phyloP scores from a whole-genome alignment of 805 yeast genomes.

The Zygoascus flipseniorum region DNA sequence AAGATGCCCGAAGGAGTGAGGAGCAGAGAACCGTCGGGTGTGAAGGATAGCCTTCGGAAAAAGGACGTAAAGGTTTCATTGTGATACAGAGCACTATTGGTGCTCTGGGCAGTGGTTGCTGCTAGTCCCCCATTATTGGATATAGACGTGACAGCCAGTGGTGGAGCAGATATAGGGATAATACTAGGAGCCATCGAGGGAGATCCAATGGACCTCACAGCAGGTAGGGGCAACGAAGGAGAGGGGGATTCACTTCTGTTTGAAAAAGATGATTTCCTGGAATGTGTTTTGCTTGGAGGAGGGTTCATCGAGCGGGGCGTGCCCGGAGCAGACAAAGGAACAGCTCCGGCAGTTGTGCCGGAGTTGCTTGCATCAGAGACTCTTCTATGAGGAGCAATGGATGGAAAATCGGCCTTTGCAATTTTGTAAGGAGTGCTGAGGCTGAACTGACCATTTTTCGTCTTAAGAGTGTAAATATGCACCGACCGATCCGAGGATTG shows the following conservation, averaged over 20 bases:
- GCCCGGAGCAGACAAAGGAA: conserved; percentile 5
- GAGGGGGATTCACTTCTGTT: conserved; percentile 31
- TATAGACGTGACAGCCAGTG: not conserved
- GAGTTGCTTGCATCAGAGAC: not conserved
- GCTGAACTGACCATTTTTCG: conserved; percentile 26
- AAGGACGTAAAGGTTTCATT: conserved; percentile 86
- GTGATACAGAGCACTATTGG: conserved; percentile 51
- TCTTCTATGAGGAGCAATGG: not conserved
- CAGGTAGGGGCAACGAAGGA: conserved; percentile 37
- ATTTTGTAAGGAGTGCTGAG: conserved; percentile 40
- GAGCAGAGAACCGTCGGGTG: conserved; percentile 82
- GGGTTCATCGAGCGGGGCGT: conserved; percentile 26
- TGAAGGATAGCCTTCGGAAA: conserved; percentile 75
- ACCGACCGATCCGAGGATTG: conserved; percentile 87
- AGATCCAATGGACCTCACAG: conserved; percentile 35
- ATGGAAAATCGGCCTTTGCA: conserved; percentile 42
- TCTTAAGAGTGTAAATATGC: conserved; percentile 48
- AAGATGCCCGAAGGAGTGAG: conserved; percentile 71
- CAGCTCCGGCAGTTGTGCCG: conserved; percentile 14
- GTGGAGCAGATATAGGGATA: not conserved
- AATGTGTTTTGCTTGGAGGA: conserved; percentile 26
- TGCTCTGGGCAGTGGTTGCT: conserved; percentile 3
- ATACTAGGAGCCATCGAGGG: conserved; percentile 17
- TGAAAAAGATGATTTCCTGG: conserved; percentile 37
- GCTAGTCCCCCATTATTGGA: not conserved